Evolutionary conservation across 305 asterid species (phyloP).

Genomic region (Coffea humblotiana): DNA sequence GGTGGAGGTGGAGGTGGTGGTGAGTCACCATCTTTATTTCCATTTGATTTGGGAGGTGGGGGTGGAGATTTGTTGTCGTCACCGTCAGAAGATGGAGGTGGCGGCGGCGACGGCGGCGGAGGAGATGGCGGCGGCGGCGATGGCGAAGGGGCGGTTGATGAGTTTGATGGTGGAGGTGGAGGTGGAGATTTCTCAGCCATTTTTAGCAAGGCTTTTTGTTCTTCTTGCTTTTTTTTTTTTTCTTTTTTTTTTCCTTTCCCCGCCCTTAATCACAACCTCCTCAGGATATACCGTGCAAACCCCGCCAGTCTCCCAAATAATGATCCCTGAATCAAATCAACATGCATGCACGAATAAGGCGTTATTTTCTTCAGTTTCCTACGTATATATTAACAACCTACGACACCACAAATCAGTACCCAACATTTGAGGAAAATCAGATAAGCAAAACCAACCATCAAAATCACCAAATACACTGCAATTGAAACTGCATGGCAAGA

Average conservation of each 20-base stretch:
- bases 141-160: constrained; percentile 9
- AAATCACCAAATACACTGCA: background rate
- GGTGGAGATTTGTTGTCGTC: constrained; percentile 32
- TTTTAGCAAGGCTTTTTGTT: constrained; percentile 13
- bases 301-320: constrained; percentile 68
- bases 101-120: constrained; percentile 18
- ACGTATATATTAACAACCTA: background rate
- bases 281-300: constrained; percentile 17
- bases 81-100: constrained; percentile 29
- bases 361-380: background rate
- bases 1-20: constrained; percentile 32
- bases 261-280: background rate
- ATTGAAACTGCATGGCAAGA: background rate
- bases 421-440: background rate
- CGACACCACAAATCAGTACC: background rate
- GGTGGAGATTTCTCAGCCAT: constrained; percentile 44
- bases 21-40: constrained; percentile 10
- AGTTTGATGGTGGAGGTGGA: constrained; percentile 23
- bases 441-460: background rate
- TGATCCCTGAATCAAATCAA: constrained; percentile 39
- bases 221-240: background rate
- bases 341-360: constrained; percentile 8
- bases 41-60: constrained; percentile 20
- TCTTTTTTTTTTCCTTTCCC: no score
- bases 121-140: constrained; percentile 32